Conservation (phyloP, 2,329 filamentous ascomycete species). For the Hymenoscyphus albidus region DNA sequence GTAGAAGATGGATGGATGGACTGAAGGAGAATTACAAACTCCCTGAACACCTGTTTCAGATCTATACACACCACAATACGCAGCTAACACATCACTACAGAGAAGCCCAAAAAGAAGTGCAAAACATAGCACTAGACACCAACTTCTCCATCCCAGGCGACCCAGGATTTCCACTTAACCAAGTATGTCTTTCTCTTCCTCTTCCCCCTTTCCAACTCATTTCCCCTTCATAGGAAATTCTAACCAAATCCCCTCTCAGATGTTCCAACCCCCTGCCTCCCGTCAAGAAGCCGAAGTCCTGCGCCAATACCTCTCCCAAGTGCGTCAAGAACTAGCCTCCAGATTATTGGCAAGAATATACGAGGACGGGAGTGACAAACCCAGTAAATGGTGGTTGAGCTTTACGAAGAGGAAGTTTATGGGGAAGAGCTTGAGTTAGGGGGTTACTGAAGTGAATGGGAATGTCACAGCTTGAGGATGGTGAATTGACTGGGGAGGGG, state of each 20-base stretch:
- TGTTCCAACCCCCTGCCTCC: constrained; percentile 85
- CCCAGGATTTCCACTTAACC: constrained; percentile 87
- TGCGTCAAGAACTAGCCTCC: constrained; percentile 83
- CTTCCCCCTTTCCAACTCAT: constrained; percentile 70
- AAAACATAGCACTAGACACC: constrained; percentile 83
- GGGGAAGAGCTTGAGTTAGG: constrained; percentile 75
- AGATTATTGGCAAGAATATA: constrained; percentile 85
- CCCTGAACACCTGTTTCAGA: too few relatives aligned
- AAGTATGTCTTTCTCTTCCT: constrained; percentile 86
- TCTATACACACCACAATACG: neutral
- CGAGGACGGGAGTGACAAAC: constrained; percentile 71
- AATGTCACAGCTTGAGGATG: neutral
- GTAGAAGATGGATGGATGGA: neutral
- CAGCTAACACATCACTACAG: constrained; percentile 26
- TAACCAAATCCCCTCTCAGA: constrained; percentile 35
- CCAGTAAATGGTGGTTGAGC: constrained; percentile 93
- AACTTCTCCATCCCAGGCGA: constrained; percentile 95
- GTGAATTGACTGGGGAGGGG: neutral
- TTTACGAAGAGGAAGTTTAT: constrained; percentile 99
- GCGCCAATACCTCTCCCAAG: constrained; percentile 85
- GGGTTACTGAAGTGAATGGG: neutral
- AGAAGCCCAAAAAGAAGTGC: constrained; percentile 68
- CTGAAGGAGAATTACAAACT: neutral
- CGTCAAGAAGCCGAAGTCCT: constrained; percentile 86
- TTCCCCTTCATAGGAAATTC: neutral